Percentiles rank a stretch among this genome's conserved stretches.
Evolutionary conservation across 306 rosid genomes (phyloP).

Genomic region (Prunus padus): DNA sequence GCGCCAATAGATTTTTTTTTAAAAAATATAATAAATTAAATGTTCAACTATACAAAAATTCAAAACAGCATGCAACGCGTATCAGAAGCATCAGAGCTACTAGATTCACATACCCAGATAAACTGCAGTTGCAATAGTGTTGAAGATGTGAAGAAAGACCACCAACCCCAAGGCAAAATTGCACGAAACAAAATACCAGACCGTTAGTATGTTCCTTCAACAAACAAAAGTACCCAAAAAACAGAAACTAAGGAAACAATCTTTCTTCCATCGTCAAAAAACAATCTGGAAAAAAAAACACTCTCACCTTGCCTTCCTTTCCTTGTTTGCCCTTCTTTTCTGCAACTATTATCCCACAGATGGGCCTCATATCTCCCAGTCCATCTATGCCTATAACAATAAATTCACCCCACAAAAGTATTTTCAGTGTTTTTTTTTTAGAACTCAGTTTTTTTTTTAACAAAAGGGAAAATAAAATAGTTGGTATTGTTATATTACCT

Average conservation of each 20-base stretch:
- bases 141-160: conserved; percentile 16
- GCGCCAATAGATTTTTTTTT: conserved; percentile 3
- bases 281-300: background rate
- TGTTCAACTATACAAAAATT: background rate
- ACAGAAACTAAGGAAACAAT: background rate
- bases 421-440: no score
- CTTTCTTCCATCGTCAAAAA: no score
- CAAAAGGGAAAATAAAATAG: background rate
- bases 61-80: conserved; percentile 10
- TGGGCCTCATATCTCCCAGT: conserved; percentile 99
- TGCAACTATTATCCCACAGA: conserved; percentile 98
- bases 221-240: conserved; percentile 7
- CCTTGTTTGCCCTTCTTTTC: conserved; percentile 99
- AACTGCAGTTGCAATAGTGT: conserved; percentile 47
- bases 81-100: conserved; percentile 9
- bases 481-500: conserved; percentile 37
- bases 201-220: conserved; percentile 19
- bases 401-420: background rate
- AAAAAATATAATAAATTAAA: background rate
- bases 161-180: conserved; percentile 4
- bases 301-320: conserved; percentile 97
- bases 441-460: no score
- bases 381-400: conserved; percentile 87
- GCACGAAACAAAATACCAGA: conserved; percentile 15
- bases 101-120: conserved; percentile 81